phyloP scores from a whole-genome alignment of 1,284 basidiomycete genomes.

The Termitomyces sp. region DNA sequence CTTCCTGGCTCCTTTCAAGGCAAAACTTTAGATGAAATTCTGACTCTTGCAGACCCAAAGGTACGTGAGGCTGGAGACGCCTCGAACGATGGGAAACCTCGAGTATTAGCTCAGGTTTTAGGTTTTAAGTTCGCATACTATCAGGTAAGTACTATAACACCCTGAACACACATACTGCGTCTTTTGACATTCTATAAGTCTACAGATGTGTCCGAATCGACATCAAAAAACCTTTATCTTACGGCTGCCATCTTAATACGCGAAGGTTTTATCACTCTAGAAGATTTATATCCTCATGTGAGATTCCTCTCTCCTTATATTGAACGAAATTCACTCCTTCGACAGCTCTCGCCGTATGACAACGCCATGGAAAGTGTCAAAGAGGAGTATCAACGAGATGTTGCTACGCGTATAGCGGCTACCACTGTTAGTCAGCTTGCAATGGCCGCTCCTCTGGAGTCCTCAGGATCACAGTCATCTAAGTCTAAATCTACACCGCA shows the following conservation, averaged over 20 bases:
- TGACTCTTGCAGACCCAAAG: constrained; percentile 45
- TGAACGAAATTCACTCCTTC: not conserved
- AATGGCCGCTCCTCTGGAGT: constrained; percentile 85
- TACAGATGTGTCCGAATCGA: constrained; percentile 49
- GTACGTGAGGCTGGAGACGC: constrained; percentile 16
- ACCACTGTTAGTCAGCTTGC: constrained; percentile 80
- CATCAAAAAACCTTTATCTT: constrained; percentile 75
- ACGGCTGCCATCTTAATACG: constrained; percentile 86
- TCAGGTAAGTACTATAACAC: constrained; percentile 49
- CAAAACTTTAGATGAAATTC: constrained; percentile 61
- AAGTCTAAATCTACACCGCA: constrained; percentile 31
- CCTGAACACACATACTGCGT: constrained; percentile 12
- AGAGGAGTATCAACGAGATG: constrained; percentile 63
- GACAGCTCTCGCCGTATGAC: constrained; percentile 71
- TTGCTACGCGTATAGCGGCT: constrained; percentile 59
- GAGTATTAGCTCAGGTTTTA: constrained; percentile 84
- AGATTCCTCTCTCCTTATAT: constrained; percentile 15
- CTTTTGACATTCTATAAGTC: constrained; percentile 34
- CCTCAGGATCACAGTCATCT: constrained; percentile 31
- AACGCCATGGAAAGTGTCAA: constrained; percentile 67
- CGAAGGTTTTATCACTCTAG: constrained; percentile 79
- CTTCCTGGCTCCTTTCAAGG: constrained; percentile 43
- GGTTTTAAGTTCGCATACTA: constrained; percentile 96
- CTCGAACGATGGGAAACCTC: constrained; percentile 35
- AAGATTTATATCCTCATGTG: constrained; percentile 86